These are phyloP conservation scores for Kwoniella dejecticola DNA, from an alignment of 768 basidiomycete genomes.

Conservation along the genomic window DNA sequence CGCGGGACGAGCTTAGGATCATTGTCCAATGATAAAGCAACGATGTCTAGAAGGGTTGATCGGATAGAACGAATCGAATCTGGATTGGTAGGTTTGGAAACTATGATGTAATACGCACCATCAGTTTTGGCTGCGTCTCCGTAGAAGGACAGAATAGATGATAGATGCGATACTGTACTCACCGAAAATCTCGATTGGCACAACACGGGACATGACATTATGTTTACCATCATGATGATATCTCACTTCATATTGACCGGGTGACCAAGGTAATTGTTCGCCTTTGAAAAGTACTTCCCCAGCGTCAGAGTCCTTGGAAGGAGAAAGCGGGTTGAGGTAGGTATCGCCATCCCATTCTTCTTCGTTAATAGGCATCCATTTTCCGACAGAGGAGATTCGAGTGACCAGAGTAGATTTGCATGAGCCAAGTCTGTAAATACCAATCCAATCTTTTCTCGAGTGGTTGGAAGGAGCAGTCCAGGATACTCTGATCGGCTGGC, in stretches of 20 bases:
- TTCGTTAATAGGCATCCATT: conserved; percentile 88
- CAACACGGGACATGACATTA: conserved; percentile 85
- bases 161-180: conserved; percentile 47
- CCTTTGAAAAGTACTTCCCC: conserved; percentile 76
- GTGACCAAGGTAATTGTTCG: conserved; percentile 79
- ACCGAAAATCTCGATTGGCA: conserved; percentile 89
- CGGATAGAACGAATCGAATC: conserved; percentile 70
- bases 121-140: too few species aligned
- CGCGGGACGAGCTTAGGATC: conserved; percentile 77
- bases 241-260: conserved; percentile 80
- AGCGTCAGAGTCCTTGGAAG: conserved; percentile 31
- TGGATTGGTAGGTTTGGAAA: conserved; percentile 65
- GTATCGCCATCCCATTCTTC: conserved; percentile 93
- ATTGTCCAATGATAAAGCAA: conserved; percentile 81
- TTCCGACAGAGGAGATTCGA: conserved; percentile 77
- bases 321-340: conserved; percentile 56
- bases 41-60: conserved; percentile 69
- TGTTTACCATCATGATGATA: conserved; percentile 93
- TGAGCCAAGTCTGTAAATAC: conserved; percentile 73
- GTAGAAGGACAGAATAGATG: too few species aligned
- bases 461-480: conserved; percentile 87
- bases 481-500: conserved; percentile 79
- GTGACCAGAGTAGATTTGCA: conserved; percentile 83
- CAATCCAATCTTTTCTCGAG: conserved; percentile 94
- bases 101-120: conserved; percentile 56